Percentiles rank a stretch among this genome's conserved stretches.
Conservation (phyloP, 441 rosid genomes). For the Manihot esculenta region DNA sequence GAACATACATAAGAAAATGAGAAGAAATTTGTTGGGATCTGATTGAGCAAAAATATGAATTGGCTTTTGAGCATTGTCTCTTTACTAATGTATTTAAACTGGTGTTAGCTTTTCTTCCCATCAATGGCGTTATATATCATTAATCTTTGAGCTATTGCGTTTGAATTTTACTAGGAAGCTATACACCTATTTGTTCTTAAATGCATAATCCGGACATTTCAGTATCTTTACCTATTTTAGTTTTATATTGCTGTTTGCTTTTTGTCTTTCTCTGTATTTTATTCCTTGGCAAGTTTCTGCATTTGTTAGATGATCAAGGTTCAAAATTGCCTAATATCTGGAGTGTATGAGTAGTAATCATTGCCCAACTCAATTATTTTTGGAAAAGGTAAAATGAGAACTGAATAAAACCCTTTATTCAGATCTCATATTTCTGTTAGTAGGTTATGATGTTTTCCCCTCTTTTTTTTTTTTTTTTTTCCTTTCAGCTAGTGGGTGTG, state of each 20-base stretch:
- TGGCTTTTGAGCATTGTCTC: not conserved
- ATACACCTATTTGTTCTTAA: too few relatives aligned
- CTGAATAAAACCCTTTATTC: not conserved
- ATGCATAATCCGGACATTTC: too few relatives aligned
- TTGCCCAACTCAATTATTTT: not conserved
- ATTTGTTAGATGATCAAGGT: conserved; percentile 8
- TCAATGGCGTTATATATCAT: conserved; percentile 20
- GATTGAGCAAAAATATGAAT: conserved; percentile 11
- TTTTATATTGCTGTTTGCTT: conserved; percentile 15
- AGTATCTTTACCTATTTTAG: conserved; percentile 4
- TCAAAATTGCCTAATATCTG: not conserved
- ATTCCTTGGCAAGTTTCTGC: conserved; percentile 2
- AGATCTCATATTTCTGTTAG: conserved; percentile 20
- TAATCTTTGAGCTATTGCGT: not conserved
- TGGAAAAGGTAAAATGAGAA: conserved; percentile 5
- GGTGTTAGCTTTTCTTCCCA: conserved; percentile 20
- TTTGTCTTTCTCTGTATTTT: conserved; percentile 12
- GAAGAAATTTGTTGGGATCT: conserved; percentile 30
- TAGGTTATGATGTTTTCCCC: conserved; percentile 10
- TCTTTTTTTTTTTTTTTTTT: conserved; percentile 7
- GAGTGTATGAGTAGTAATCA: not conserved
- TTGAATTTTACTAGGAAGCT: not conserved
- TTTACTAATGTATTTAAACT: conserved; percentile 33
- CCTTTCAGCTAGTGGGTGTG: conserved; percentile 66
- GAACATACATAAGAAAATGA: not conserved